These are phyloP conservation scores for Penicillium sp. DNA, from an alignment of 2,329 filamentous ascomycete species.

Conservation along the genomic window DNA sequence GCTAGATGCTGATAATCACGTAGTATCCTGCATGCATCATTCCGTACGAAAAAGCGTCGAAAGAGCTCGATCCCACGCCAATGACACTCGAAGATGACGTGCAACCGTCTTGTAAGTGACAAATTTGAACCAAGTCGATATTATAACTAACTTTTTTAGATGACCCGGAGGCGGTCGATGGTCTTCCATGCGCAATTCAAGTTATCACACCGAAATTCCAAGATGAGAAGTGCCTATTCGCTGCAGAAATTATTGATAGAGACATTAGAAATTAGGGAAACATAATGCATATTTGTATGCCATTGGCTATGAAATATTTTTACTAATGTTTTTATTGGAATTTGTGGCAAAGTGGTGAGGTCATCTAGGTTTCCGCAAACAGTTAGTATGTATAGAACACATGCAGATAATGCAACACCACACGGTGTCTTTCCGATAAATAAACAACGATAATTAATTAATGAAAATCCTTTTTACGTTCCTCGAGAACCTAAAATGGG, in stretches of 20 bases:
- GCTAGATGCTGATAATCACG: not conserved
- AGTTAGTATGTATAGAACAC: not conserved
- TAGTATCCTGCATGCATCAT: constrained; percentile 10
- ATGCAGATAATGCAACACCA: not conserved
- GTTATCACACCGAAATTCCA: constrained; percentile 1
- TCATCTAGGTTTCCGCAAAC: constrained; percentile 7
- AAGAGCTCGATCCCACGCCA: not conserved
- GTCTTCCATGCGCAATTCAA: constrained; percentile 5
- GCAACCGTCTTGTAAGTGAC: constrained; percentile 7
- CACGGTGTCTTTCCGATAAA: not conserved
- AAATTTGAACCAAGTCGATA: not conserved
- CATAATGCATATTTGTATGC: not conserved
- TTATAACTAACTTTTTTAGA: not conserved
- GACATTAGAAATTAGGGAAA: not conserved
- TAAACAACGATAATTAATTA: not conserved
- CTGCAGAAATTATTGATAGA: constrained; percentile 2
- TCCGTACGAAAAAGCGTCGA: constrained; percentile 1
- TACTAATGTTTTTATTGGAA: not conserved
- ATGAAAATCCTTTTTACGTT: not conserved
- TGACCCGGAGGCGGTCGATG: constrained; percentile 4
- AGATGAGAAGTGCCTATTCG: not conserved
- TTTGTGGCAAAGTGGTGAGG: constrained; percentile 1
- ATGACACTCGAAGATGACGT: not conserved
- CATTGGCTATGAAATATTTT: too few species aligned
- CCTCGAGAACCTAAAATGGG: not conserved